Evolutionary conservation across 495 filamentous ascomycete species (phyloP).

Genomic region (Xylaria venustula): DNA sequence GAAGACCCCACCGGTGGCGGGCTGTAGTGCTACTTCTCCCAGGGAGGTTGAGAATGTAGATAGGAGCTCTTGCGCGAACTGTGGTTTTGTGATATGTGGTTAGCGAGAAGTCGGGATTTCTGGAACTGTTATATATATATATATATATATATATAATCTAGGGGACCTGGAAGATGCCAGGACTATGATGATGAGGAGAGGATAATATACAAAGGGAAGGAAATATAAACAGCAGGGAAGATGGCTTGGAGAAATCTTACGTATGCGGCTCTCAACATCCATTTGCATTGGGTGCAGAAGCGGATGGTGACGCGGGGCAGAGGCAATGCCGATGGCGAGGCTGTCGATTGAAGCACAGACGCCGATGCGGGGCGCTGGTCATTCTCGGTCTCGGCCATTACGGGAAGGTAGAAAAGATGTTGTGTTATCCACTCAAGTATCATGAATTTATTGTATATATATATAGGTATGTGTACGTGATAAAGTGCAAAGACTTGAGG

Average conservation of each 20-base stretch:
- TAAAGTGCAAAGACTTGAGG: no score
- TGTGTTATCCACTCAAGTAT: no score
- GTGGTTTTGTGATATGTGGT: background rate
- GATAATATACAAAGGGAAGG: no score
- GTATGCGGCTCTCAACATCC: slow-evolving; percentile 85
- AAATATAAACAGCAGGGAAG: no score
- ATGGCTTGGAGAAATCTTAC: no score
- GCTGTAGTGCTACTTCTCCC: slow-evolving; percentile 88
- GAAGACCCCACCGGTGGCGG: slow-evolving; percentile 82
- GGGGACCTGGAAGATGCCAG: no score
- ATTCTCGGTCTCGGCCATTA: slow-evolving; percentile 32
- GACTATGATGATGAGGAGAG: background rate
- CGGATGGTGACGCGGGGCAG: slow-evolving; percentile 70
- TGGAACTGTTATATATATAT: background rate
- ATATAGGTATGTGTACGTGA: no score
- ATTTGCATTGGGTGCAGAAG: slow-evolving; percentile 85
- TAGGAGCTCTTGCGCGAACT: slow-evolving; percentile 96
- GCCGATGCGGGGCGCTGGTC: slow-evolving; percentile 16
- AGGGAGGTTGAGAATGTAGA: slow-evolving; percentile 88
- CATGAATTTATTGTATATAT: no score
- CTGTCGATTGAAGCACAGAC: background rate
- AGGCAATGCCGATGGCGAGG: slow-evolving; percentile 11
- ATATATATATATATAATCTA: no score
- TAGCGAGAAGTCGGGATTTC: background rate
- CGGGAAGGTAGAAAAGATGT: slow-evolving; percentile 6